These are phyloP conservation scores for Picochlorum sp. DNA, from an alignment of 139 green algal genomes.

Conservation along the genomic window DNA sequence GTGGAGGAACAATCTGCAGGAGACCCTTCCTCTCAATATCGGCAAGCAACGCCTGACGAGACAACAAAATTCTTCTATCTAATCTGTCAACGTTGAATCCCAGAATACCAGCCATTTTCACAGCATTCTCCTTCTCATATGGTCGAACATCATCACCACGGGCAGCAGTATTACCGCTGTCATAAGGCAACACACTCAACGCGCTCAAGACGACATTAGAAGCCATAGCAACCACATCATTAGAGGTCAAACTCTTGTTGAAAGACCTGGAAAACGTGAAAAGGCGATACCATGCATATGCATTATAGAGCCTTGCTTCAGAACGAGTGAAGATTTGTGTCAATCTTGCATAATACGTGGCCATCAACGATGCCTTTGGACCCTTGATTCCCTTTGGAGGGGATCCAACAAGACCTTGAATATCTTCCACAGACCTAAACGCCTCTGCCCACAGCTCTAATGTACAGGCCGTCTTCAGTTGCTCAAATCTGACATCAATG, in stretches of 20 bases:
- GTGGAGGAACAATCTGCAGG: conserved; percentile 59
- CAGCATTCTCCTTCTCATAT: conserved; percentile 75
- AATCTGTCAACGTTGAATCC: conserved; percentile 60
- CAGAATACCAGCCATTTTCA: conserved; percentile 91
- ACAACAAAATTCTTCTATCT: conserved; percentile 44
- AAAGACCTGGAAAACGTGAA: conserved; percentile 76
- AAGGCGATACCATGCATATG: conserved; percentile 77
- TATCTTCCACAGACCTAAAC: conserved; percentile 97
- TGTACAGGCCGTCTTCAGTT: conserved; percentile 66
- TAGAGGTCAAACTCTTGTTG: conserved; percentile 72
- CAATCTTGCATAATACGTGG: conserved; percentile 89
- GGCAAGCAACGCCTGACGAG: conserved; percentile 65
- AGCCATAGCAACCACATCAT: conserved; percentile 71
- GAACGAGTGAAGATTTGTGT: conserved; percentile 86
- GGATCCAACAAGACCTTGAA: conserved; percentile 82
- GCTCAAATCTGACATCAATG: conserved; percentile 95
- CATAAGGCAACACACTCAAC: conserved; percentile 85
- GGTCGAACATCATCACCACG: conserved; percentile 41
- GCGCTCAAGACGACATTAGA: conserved; percentile 85
- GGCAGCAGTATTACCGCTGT: conserved; percentile 25
- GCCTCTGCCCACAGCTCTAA: conserved; percentile 98
- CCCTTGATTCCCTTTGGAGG: conserved; percentile 56
- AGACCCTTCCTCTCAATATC: conserved; percentile 73
- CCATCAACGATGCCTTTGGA: conserved; percentile 90
- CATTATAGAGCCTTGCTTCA: conserved; percentile 85